Percentiles rank a stretch among this genome's conserved stretches.
Conservation (phyloP, 2,329 filamentous ascomycete species). For the Neodidymelliopsis sp. region DNA sequence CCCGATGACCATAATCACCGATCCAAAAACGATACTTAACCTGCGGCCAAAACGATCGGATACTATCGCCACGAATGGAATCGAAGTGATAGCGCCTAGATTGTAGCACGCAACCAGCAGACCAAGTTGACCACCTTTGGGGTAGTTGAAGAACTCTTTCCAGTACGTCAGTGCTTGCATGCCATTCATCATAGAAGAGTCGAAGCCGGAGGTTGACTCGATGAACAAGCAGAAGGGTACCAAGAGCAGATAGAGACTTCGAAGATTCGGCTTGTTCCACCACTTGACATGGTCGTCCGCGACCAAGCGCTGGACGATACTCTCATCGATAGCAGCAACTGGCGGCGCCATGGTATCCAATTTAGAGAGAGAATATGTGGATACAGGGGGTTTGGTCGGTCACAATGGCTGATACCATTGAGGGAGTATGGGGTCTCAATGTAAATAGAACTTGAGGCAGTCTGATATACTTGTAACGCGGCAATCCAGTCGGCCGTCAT, state of each 20-base stretch:
- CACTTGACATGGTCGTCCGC: conserved; percentile 55
- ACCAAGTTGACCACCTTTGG: conserved; percentile 57
- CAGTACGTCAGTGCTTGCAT: conserved; percentile 47
- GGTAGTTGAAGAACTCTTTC: conserved; percentile 58
- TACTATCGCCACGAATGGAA: conserved; percentile 65
- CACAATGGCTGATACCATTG: no score
- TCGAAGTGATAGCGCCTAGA: conserved; percentile 64
- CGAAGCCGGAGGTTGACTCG: conserved; percentile 68
- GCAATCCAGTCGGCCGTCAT: conserved; percentile 8
- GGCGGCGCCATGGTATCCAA: conserved; percentile 34
- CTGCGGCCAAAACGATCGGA: conserved; percentile 64
- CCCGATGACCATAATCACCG: conserved; percentile 62
- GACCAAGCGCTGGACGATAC: conserved; percentile 43
- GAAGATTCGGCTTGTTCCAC: conserved; percentile 67
- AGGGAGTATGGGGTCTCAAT: neutral
- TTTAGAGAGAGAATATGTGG: no score
- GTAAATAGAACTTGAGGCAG: neutral
- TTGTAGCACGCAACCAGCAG: conserved; percentile 67
- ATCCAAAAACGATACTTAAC: conserved; percentile 65
- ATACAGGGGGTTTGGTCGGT: no score
- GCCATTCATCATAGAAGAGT: conserved; percentile 58
- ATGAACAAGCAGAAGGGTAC: conserved; percentile 69
- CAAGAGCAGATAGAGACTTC: conserved; percentile 64
- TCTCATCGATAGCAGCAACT: conserved; percentile 26
- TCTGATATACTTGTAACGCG: conserved; percentile 1